These are phyloP conservation scores for Avicennia marina DNA, from an alignment of 257 asterid species.

Conservation along the genomic window DNA sequence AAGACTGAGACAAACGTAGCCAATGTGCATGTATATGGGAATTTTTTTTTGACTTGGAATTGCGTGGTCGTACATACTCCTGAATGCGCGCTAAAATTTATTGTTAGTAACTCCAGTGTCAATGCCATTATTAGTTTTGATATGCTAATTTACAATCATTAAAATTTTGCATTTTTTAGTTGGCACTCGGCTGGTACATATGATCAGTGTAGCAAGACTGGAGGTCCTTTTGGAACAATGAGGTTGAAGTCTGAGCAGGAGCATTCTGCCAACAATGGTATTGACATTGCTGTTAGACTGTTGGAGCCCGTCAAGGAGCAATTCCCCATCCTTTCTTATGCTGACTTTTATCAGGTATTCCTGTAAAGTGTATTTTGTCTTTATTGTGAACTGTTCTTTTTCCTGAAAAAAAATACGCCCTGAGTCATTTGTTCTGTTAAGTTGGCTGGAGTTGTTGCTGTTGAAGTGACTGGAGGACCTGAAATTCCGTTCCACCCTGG, in stretches of 20 bases:
- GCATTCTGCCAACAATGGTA: conserved; percentile 76
- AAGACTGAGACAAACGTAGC: too few relatives aligned
- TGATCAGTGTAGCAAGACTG: conserved; percentile 60
- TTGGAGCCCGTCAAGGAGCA: conserved; percentile 77
- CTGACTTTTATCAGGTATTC: conserved; percentile 80
- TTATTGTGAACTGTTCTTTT: too few relatives aligned
- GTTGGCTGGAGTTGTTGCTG: conserved; percentile 54
- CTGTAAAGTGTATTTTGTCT: too few relatives aligned
- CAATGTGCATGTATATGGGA: too few relatives aligned
- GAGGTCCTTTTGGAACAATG: conserved; percentile 98
- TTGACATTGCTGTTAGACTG: conserved; percentile 76
- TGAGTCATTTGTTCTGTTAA: not conserved
- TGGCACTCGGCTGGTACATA: conserved; percentile 99
- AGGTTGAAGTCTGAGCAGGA: conserved; percentile 54
- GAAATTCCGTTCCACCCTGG: conserved; percentile 58
- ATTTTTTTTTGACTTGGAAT: too few relatives aligned
- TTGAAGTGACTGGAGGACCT: conserved; percentile 59
- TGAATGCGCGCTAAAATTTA: too few relatives aligned
- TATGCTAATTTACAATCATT: too few relatives aligned
- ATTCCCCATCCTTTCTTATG: conserved; percentile 68
- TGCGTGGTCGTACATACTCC: too few relatives aligned
- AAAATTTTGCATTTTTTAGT: too few relatives aligned
- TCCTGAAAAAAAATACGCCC: too few relatives aligned
- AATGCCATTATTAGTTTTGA: too few relatives aligned
- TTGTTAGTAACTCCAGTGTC: too few relatives aligned